A percentile compares a stretch with the other conserved stretches of the same genome.
These are phyloP conservation scores for Graphilbum sp. DNA, from an alignment of 2,329 filamentous ascomycete species.

Conservation along the genomic window DNA sequence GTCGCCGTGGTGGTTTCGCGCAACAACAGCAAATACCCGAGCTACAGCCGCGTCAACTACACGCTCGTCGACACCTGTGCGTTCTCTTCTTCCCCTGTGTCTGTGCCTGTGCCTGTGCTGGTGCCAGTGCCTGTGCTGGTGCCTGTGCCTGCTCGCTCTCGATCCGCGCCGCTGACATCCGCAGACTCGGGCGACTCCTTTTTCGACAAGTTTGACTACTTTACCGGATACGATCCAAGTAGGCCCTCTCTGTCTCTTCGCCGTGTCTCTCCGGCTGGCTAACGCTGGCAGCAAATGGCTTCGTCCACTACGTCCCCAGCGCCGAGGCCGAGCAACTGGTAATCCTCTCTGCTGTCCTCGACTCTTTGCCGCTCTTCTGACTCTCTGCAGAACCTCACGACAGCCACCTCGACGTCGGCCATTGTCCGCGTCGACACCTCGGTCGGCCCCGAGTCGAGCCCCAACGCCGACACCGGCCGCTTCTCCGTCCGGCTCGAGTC, in stretches of 20 bases:
- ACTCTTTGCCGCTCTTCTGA: background rate
- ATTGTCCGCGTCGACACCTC: slow-evolving; percentile 45
- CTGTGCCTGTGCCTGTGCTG: no score
- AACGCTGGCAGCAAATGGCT: slow-evolving; percentile 21
- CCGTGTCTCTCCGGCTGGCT: background rate
- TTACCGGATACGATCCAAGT: slow-evolving; percentile 31
- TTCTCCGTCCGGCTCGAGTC: slow-evolving; percentile 48
- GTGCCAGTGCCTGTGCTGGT: no score
- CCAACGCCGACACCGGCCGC: slow-evolving; percentile 40
- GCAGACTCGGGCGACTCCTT: slow-evolving; percentile 32
- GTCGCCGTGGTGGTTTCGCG: slow-evolving; percentile 24
- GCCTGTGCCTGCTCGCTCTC: background rate
- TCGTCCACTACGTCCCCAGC: slow-evolving; percentile 35
- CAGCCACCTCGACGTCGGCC: slow-evolving; percentile 34
- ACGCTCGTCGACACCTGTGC: slow-evolving; percentile 31
- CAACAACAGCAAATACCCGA: slow-evolving; percentile 27
- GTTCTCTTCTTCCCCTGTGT: slow-evolving; percentile 10
- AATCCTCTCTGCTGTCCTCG: no score
- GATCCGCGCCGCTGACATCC: background rate
- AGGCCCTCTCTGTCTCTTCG: slow-evolving; percentile 6
- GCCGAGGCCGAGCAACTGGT: slow-evolving; percentile 25
- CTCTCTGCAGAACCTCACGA: slow-evolving; percentile 40
- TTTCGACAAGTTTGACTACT: slow-evolving; percentile 40
- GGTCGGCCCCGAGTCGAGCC: slow-evolving; percentile 27
- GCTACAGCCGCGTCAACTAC: slow-evolving; percentile 31